A percentile compares a stretch with the other conserved stretches of the same genome.
These are phyloP conservation scores for Microbotryum saponariae DNA, from an alignment of 1,284 basidiomycete genomes.

Conservation along the genomic window DNA sequence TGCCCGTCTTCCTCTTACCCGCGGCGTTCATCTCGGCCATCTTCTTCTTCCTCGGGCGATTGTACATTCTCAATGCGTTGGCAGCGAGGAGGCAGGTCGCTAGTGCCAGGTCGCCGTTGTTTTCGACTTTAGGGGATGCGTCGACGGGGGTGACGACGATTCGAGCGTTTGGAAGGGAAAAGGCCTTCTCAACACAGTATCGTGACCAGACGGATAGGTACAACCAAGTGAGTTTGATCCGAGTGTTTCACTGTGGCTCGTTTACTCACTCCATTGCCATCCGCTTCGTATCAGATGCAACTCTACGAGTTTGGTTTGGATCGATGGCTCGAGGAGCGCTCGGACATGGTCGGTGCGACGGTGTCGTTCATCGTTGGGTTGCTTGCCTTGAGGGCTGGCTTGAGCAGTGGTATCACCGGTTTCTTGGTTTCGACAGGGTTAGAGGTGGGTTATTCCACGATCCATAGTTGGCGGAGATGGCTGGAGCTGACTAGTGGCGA, in stretches of 20 bases:
- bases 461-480: not conserved
- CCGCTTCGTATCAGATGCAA: slow-evolving; percentile 3
- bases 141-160: slow-evolving; percentile 77
- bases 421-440: slow-evolving; percentile 26
- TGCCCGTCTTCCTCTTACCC: slow-evolving; percentile 26
- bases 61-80: slow-evolving; percentile 27
- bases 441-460: slow-evolving; percentile 4
- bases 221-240: slow-evolving; percentile 12
- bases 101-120: slow-evolving; percentile 80
- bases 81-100: slow-evolving; percentile 50
- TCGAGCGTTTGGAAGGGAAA: slow-evolving; percentile 59
- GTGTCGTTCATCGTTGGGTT: slow-evolving; percentile 40
- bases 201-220: slow-evolving; percentile 24
- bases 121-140: slow-evolving; percentile 64
- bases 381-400: slow-evolving; percentile 26
- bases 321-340: slow-evolving; percentile 26
- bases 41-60: slow-evolving; percentile 24
- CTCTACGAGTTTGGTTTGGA: slow-evolving; percentile 25
- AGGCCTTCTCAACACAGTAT: slow-evolving; percentile 12
- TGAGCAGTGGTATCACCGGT: slow-evolving; percentile 33
- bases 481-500: not conserved
- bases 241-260: not conserved
- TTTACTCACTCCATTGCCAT: not conserved
- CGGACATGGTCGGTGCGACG: slow-evolving; percentile 21
- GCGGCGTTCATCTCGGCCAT: slow-evolving; percentile 28